phyloP scores from a whole-genome alignment of 495 filamentous ascomycete genomes.

The Hypoxylon subgilvum region DNA sequence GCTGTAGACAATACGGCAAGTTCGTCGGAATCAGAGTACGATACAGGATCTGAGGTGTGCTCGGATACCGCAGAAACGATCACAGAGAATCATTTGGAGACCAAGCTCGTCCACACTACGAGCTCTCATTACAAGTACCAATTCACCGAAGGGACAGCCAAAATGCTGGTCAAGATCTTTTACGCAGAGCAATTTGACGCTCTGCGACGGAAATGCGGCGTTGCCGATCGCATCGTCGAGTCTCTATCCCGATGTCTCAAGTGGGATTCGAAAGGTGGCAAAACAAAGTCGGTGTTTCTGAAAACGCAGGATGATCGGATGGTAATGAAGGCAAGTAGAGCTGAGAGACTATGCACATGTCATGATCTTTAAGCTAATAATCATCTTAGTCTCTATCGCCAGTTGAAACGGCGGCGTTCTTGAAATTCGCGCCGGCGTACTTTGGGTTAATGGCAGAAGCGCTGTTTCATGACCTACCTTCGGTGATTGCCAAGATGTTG shows the following conservation, averaged over 20 bases:
- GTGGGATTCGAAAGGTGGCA: conserved; percentile 98
- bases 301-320: conserved; percentile 96
- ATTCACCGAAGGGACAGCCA: conserved; percentile 86
- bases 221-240: conserved; percentile 91
- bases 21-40: conserved; percentile 31
- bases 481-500: conserved; percentile 98
- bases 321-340: conserved; percentile 68
- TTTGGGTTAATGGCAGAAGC: conserved; percentile 97
- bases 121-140: conserved; percentile 94
- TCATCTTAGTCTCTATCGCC: conserved; percentile 70
- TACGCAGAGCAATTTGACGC: conserved; percentile 98
- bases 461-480: conserved; percentile 93
- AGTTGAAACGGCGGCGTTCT: conserved; percentile 90
- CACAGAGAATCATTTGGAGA: conserved; percentile 68
- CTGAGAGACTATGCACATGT: not conserved
- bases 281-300: conserved; percentile 97
- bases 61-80: conserved; percentile 36
- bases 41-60: conserved; percentile 35
- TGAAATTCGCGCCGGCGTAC: conserved; percentile 93
- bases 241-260: conserved; percentile 93
- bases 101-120: conserved; percentile 76
- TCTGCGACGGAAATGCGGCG: conserved; percentile 87
- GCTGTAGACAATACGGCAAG: conserved; percentile 47
- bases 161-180: conserved; percentile 97
- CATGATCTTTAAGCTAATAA: conserved; percentile 16